phyloP scores from a whole-genome alignment of 345 rosid genomes.

The Microcos paniculata region DNA sequence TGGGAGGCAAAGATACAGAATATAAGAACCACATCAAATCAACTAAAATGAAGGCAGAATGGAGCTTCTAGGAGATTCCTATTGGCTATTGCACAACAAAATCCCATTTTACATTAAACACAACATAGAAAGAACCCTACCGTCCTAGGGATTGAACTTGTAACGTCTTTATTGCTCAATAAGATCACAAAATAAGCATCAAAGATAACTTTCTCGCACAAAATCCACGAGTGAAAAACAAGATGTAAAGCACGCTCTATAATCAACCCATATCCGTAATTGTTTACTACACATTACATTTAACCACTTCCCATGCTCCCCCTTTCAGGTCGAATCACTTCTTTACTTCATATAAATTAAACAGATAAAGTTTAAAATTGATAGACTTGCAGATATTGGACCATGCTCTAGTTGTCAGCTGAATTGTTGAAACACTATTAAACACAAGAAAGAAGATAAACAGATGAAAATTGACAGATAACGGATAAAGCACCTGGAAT shows the following conservation, averaged over 20 bases:
- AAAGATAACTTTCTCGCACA: neutral
- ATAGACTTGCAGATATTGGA: neutral
- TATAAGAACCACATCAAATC: neutral
- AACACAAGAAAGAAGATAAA: neutral
- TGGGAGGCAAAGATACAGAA: neutral
- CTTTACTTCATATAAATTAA: neutral
- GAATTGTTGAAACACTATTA: neutral
- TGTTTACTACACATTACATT: neutral
- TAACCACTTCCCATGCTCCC: neutral
- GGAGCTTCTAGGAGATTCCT: neutral
- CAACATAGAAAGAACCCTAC: neutral
- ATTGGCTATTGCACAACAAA: neutral
- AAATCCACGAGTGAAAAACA: neutral
- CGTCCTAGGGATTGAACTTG: neutral
- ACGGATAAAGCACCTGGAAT: slow-evolving; percentile 56
- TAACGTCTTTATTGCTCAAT: neutral
- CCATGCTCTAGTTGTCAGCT: neutral
- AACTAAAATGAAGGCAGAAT: neutral
- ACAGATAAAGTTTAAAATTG: neutral
- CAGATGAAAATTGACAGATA: neutral
- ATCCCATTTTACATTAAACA: neutral
- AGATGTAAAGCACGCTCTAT: neutral
- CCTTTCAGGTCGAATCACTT: neutral
- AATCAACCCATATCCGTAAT: neutral
- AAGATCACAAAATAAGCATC: neutral